Base-by-base conservation (phyloP, 2,329 filamentous ascomycete species). In the Verticillium isaacii region DNA sequence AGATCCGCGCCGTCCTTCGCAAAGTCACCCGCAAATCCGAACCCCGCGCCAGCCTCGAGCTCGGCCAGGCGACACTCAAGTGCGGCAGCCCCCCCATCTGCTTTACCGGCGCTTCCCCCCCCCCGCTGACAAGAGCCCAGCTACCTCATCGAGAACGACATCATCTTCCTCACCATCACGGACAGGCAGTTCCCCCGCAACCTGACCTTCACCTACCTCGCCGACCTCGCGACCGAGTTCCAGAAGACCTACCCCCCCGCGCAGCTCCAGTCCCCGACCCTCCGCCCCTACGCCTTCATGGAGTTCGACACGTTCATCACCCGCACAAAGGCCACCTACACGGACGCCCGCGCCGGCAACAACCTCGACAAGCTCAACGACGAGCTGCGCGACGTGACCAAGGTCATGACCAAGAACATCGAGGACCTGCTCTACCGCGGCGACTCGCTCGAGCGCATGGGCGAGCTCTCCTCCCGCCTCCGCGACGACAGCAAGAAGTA, bases 341-440 rank as follows among this genome's bases (percentile, higher is more conserved):
- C 95, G 70, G 95, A 99, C 76, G 88, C 90, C 60, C 89, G 95
- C 67, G 95, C 95, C 17, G 87, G 91, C 15, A 91, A 93, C 78
- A 98, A 98, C 77, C 85, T 99, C 62, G 92, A 96, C 77, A 93
- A 94, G 78, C 82, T 99, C 67, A 98, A 99, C 73, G 92, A 97
- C 73, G 96, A 99, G 83, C 85, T 99, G 67, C 90, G 93, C 75
- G 95, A 98, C 77, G 96, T 99, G 61, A 98, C 95, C 1, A 93
- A 97, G 79, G 93, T 99, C 72, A 99, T 99, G 96, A 98, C 93
- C 61, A 98, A 98, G 86, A 99, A 99, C 76, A 98, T 99, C 68
- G 95, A 99, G 82, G 95, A 99, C 75, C 80, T 99, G 72, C 81
- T 99, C 60, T 99, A 99, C 75, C 84, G 96, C 65, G 95, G 95